phyloP scores from a whole-genome alignment of 2,329 filamentous ascomycete genomes.

The Aspergillus aculeatus region DNA sequence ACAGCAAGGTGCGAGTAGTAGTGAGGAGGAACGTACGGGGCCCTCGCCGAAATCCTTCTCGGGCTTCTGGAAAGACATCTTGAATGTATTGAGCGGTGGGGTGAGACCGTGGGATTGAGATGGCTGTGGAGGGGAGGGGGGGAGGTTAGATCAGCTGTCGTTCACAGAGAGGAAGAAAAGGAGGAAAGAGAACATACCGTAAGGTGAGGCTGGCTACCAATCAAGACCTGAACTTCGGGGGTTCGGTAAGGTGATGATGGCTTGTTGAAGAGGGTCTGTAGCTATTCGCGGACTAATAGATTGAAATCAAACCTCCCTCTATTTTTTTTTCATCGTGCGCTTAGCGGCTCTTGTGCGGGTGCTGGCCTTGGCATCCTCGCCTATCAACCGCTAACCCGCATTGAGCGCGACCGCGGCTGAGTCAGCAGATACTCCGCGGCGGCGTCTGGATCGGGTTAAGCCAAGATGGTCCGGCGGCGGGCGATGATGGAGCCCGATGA shows the following conservation, averaged over 20 bases:
- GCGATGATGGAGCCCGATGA: background rate
- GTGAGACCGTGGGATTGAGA: conserved; percentile 24
- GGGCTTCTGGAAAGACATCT: conserved; percentile 91
- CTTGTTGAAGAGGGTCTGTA: conserved; percentile 26
- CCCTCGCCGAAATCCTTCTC: conserved; percentile 92
- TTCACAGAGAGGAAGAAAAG: background rate
- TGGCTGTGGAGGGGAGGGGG: conserved; percentile 16
- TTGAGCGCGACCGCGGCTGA: conserved; percentile 17
- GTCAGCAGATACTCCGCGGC: conserved; percentile 3
- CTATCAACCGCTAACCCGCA: conserved; percentile 40
- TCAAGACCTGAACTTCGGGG: conserved; percentile 77
- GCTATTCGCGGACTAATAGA: conserved; percentile 18
- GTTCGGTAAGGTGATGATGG: conserved; percentile 79
- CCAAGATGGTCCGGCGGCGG: background rate
- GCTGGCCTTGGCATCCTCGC: conserved; percentile 36
- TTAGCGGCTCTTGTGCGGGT: conserved; percentile 27
- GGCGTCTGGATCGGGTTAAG: conserved; percentile 5
- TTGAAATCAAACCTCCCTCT: conserved; percentile 14
- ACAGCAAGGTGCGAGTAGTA: background rate
- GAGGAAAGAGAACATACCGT: conserved; percentile 18
- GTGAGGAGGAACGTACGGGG: conserved; percentile 59
- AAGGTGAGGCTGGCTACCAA: conserved; percentile 48
- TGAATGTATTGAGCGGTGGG: conserved; percentile 44
- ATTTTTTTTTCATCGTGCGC: conserved; percentile 13
- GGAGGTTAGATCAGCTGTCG: conserved; percentile 7